phyloP scores from a whole-genome alignment of 2,329 filamentous ascomycete species.

The Aspergillus melleus region DNA sequence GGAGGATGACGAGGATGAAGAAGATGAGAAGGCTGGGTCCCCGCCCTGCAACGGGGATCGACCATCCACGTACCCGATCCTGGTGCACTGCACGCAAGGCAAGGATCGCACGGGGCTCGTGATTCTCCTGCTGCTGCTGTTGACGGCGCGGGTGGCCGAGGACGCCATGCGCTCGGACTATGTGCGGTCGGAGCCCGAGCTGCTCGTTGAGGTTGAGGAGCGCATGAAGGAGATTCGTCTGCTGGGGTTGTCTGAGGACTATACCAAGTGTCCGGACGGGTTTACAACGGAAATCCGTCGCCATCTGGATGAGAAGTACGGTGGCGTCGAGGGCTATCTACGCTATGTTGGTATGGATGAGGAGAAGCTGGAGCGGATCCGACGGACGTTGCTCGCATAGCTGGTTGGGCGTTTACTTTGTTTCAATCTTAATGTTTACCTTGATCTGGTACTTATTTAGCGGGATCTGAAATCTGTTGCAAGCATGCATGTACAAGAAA shows the following conservation, averaged over 20 bases:
- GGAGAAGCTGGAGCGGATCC: constrained; percentile 43
- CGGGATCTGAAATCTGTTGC: background rate
- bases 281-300: constrained; percentile 61
- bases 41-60: too few relatives aligned
- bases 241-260: constrained; percentile 73
- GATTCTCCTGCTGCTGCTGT: constrained; percentile 66
- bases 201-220: constrained; percentile 62
- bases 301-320: constrained; percentile 64
- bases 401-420: background rate
- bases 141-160: constrained; percentile 55
- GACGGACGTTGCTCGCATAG: constrained; percentile 27
- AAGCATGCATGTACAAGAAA: background rate
- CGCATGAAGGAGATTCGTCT: constrained; percentile 67
- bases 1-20: constrained; percentile 27
- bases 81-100: constrained; percentile 85
- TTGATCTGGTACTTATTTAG: background rate
- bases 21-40: background rate
- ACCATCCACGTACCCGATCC: constrained; percentile 54
- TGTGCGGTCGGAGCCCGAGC: constrained; percentile 60
- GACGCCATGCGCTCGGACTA: constrained; percentile 72
- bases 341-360: constrained; percentile 59
- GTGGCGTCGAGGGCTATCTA: constrained; percentile 67
- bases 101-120: constrained; percentile 81
- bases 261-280: constrained; percentile 64
- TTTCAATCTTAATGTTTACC: background rate